Percentiles rank a stretch among this genome's conserved stretches.
These are phyloP conservation scores for Rhizomucor pusillus DNA, from an alignment of 371 early-diverging fungal species.

Conservation along the genomic window DNA sequence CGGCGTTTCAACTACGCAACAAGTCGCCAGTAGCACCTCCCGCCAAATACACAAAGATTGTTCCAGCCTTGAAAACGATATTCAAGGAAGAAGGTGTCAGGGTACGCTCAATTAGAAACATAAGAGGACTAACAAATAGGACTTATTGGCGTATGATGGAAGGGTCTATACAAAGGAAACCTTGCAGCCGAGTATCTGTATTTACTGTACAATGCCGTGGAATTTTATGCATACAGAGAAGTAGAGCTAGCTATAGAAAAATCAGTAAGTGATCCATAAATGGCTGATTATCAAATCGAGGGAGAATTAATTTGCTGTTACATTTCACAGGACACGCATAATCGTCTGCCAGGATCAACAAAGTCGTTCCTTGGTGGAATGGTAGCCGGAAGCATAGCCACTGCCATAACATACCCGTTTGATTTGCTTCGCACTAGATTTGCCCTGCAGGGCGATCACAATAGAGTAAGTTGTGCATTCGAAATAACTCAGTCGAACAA, in stretches of 20 bases:
- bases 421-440: conserved; percentile 93
- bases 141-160: background rate
- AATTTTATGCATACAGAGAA: conserved; percentile 77
- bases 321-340: conserved; percentile 9
- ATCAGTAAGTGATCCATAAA: conserved; percentile 9
- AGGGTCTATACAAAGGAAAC: conserved; percentile 95
- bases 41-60: conserved; percentile 57
- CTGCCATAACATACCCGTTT: conserved; percentile 86
- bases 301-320: background rate
- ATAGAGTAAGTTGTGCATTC: conserved; percentile 38
- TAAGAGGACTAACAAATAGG: background rate
- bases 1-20: conserved; percentile 14
- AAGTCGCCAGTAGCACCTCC: background rate
- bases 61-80: conserved; percentile 55
- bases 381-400: conserved; percentile 56
- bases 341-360: conserved; percentile 28
- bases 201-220: conserved; percentile 83
- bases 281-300: background rate
- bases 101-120: conserved; percentile 29
- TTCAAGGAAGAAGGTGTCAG: conserved; percentile 72
- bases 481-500: background rate
- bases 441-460: conserved; percentile 68
- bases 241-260: conserved; percentile 30
- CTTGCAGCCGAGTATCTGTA: conserved; percentile 89
- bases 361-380: conserved; percentile 72